Evolutionary conservation across 192 early-diverging fungal species (phyloP), one percentile per base, ranked within the genome.

Genomic region (Linnemannia hyalina): DNA sequence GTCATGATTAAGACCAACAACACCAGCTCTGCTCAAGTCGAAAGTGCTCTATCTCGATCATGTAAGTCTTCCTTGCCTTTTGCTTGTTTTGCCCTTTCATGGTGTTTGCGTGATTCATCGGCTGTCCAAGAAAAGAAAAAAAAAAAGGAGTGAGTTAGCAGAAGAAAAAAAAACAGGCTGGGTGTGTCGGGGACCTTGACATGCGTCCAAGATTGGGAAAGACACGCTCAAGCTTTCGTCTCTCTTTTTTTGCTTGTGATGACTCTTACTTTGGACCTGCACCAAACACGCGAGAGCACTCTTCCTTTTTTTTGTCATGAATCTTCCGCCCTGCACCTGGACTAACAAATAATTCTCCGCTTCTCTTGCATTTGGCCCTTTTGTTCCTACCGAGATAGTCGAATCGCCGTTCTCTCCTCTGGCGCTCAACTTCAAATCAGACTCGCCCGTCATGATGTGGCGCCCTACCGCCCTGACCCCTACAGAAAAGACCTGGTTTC

Each of bases 401-500:
- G 84, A 86, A 2, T 65, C 54, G 8, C 72, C 75, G n/a, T 81
- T 77, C 42, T 86, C 84, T 10, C 76, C 83, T 32, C 16, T 85
- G 76, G 80, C 72, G 3, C 57, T 81, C 23, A 82, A 81, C 83
- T 80, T 81, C 78, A 84, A 81, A 36, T 68, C 76, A n/a, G 79
- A 80, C 60, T 82, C 87, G 15, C 68, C 72, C 11, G 78, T 80
- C 40, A 88, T 77, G 78, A 83, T 78, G 79, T 87, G 75, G 80
- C 49, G 49, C 1, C 78, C 78, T 11, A 87, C 79, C 6, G 70
- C 80, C 6, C 42, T 81, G 44, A 77, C 70, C 47, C 83, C 68
- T 35, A 82, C 73, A 20, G 81, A 80, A 69, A 83, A 88, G 73
- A 90, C 85, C 32, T 88, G 81, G 40, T 92, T 89, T 77, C 94